Evolutionary conservation across 371 early-diverging fungal genomes (phyloP).

Genomic region (Lichtheimia corymbifera): DNA sequence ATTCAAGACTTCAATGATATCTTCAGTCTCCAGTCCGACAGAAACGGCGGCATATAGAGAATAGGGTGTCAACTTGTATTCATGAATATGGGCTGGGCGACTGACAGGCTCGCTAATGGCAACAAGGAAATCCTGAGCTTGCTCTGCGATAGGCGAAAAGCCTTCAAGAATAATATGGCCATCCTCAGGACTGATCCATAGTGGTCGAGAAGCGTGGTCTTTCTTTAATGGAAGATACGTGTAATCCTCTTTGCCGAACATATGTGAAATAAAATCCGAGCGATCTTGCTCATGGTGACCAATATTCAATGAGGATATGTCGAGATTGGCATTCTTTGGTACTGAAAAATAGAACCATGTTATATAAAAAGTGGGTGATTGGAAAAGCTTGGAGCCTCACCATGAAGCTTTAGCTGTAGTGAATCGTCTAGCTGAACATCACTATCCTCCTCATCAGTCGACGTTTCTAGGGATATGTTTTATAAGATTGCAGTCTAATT

Average conservation of each 20-base stretch:
- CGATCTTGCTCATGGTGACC: constrained; percentile 28
- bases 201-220: constrained; percentile 86
- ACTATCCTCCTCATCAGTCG: constrained; percentile 41
- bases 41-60: constrained; percentile 99
- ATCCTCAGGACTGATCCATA: constrained; percentile 95
- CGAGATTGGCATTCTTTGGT: constrained; percentile 61
- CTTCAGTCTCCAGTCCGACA: constrained; percentile 96
- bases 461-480: background rate
- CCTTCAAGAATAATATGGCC: constrained; percentile 97
- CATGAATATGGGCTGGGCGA: constrained; percentile 94
- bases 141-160: constrained; percentile 91
- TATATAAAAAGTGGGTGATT: background rate
- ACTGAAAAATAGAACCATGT: constrained; percentile 24
- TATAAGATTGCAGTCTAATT: background rate
- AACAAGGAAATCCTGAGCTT: constrained; percentile 98
- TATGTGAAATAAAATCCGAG: constrained; percentile 58
- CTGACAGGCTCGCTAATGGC: constrained; percentile 99
- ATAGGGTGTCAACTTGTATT: constrained; percentile 97
- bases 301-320: constrained; percentile 40
- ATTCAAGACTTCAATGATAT: constrained; percentile 93
- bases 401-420: constrained; percentile 40
- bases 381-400: constrained; percentile 19
- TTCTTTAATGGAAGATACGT: constrained; percentile 82
- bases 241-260: constrained; percentile 75
- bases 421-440: constrained; percentile 45